Evolutionary conservation across 148 eudicot species (phyloP), one percentile per base, ranked within the genome.

Genomic region (Rhododendron mucronatum): DNA sequence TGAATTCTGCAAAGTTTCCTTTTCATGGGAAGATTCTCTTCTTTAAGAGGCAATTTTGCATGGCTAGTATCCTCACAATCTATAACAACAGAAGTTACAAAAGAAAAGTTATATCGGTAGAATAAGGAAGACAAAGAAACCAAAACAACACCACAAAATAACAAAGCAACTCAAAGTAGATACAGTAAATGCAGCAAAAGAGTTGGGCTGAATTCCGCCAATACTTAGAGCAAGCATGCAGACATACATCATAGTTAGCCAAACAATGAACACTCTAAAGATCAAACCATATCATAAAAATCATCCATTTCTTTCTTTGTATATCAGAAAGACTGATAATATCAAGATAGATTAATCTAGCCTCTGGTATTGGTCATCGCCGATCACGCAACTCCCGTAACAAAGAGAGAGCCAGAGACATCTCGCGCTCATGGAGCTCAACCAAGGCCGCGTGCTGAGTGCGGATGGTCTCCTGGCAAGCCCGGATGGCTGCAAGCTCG

Each of bases 171-270:
- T 5, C 23, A 11, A 15, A 37, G 51, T 90, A 51, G 98, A 95
- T 91, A 89, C 84, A 78, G 85, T 88, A 45, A 95, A 92, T 1
- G 82, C 47, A 0, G 88, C 44, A 41, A 41, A 5, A 41, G 44
- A 41, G 44, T 41, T 41, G 44, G 44, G 44, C 44, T 5, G 44
- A 41, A 41, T 41, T 41, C 44, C 44, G 44, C 44, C 44, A 41
- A 41, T 41, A 41, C 44, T 41, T 41, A 41, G 44, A 41, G 44
- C 44, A 41, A 41, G 5, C 44, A 41, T 41, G 44, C 44, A 5
- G 5, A 6, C 44, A 41, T 41, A 5, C 44, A 5, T 41, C 44
- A 41, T 41, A 41, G 44, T 41, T 41, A 41, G 44, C 44, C 44
- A 41, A 5, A 41, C 44, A 41, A 41, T 41, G 44, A 41, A 41